Evolutionary conservation across 306 rosid species (phyloP).

Genomic region (Sechiopsis laciniata): DNA sequence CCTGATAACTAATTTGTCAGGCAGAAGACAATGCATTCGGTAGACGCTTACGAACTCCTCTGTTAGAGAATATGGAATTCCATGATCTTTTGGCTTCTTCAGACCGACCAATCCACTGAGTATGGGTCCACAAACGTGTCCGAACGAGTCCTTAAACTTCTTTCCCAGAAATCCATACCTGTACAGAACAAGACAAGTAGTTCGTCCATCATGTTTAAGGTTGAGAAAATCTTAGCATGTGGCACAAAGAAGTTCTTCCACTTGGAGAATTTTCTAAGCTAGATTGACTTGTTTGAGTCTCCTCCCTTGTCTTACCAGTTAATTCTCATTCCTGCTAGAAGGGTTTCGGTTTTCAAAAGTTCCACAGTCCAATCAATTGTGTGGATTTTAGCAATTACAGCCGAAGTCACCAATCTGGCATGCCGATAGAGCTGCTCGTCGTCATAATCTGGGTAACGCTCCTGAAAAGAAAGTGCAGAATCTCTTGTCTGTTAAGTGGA

Average conservation of each 20-base stretch:
- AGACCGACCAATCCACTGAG: slow-evolving; percentile 66
- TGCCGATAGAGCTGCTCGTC: slow-evolving; percentile 63
- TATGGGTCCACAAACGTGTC: slow-evolving; percentile 51
- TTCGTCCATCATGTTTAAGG: neutral
- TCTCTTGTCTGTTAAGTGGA: neutral
- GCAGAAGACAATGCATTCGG: slow-evolving; percentile 70
- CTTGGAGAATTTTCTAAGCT: slow-evolving; percentile 18
- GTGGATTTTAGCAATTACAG: slow-evolving; percentile 74
- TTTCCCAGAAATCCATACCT: slow-evolving; percentile 81
- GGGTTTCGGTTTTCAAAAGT: slow-evolving; percentile 60
- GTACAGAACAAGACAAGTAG: neutral
- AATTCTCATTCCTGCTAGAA: slow-evolving; percentile 57
- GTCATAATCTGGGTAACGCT: slow-evolving; percentile 41
- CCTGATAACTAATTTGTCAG: slow-evolving; percentile 48
- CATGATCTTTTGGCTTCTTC: slow-evolving; percentile 61
- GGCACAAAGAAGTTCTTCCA: neutral
- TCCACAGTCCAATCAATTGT: slow-evolving; percentile 85
- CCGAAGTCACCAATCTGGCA: slow-evolving; percentile 73
- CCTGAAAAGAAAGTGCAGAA: slow-evolving; percentile 30
- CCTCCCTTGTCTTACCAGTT: slow-evolving; percentile 46
- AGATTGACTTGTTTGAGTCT: slow-evolving; percentile 10
- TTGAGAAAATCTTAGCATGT: neutral
- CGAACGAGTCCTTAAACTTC: slow-evolving; percentile 57
- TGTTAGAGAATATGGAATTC: slow-evolving; percentile 67
- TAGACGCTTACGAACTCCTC: slow-evolving; percentile 72